phyloP scores from a whole-genome alignment of 2,329 filamentous ascomycete species.

The Cytospora paraplurivora region DNA sequence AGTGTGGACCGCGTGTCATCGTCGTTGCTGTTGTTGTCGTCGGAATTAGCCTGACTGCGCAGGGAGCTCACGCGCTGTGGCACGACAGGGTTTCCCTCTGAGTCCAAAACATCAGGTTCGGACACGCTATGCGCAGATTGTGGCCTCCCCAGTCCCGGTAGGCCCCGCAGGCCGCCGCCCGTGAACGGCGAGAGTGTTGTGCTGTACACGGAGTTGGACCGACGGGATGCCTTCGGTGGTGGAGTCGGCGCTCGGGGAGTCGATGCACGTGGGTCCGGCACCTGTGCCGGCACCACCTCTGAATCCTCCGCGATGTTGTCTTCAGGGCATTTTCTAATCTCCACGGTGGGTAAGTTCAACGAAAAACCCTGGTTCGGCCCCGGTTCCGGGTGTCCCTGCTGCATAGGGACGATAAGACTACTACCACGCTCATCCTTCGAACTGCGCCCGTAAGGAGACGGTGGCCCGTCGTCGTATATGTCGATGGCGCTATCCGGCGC shows the following conservation, averaged over 20 bases:
- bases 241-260: conserved; percentile 35
- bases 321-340: conserved; percentile 36
- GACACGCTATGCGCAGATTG: conserved; percentile 22
- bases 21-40: conserved; percentile 15
- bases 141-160: conserved; percentile 14
- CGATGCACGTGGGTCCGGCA: conserved; percentile 26
- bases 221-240: conserved; percentile 33
- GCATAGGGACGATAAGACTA: conserved; percentile 8
- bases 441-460: conserved; percentile 25
- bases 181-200: conserved; percentile 1
- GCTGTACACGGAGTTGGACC: conserved; percentile 19
- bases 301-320: conserved; percentile 29
- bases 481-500: conserved; percentile 47
- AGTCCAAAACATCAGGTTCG: conserved; percentile 23
- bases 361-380: conserved; percentile 29
- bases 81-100: conserved; percentile 21
- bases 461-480: conserved; percentile 38
- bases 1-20: conserved; percentile 23
- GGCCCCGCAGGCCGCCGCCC: neutral
- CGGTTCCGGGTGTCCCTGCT: conserved; percentile 7
- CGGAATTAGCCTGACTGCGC: conserved; percentile 20
- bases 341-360: conserved; percentile 34
- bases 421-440: conserved; percentile 27
- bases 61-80: conserved; percentile 21
- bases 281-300: conserved; percentile 18